Base-by-base conservation (phyloP, 2,329 filamentous ascomycete species). In the Hirsutella rhossiliensis region DNA sequence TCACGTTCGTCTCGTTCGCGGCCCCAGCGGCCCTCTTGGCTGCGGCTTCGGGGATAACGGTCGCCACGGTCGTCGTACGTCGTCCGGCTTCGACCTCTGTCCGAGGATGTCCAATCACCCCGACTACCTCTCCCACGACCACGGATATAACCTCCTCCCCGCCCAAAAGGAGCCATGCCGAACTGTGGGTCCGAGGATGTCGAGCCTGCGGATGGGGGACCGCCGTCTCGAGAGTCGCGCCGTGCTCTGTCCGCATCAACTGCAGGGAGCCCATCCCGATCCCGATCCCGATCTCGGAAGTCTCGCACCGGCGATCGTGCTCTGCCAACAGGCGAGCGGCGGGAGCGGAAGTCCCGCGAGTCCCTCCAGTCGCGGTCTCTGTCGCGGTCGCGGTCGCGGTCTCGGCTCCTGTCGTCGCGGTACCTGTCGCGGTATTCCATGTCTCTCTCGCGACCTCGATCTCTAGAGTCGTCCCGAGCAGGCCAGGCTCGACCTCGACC, bases 121-220 rank as follows among this genome's bases (percentile, higher is more conserved):
- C 66, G 56, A 9, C 64, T 62, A 38, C 69, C 68, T 50, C 71
- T 64, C 11, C 68, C 68, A 19, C 78, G 73, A 2, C 78, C 76
- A 43, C 74, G 68, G 27, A 63, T 59, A 46, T 76, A 75, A 6
- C 74, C 74, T 28, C 73, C 72, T 18, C 79, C 75, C 11, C 74
- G 73, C 44, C 72, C 71, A 9, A 72, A 69, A 11, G 69, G 68
- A 9, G 68, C 61, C 47, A 63, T 56, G 17, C 69, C 73, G 45
- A 82, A 80, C 1, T 75, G 70, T 12, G 76, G 72, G 48, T 88
- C 84, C 0, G 83, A 84, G 19, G 78, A 79, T 11, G 78, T 78
- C 3, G 84, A 86, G 5, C 80, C 80, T 17, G 80, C 82, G 2
- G 82, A 84, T 19, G 79, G 73, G 11, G 84, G 82, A 0, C 83